phyloP scores from a whole-genome alignment of 306 rosid genomes.

The Corylus americana region DNA sequence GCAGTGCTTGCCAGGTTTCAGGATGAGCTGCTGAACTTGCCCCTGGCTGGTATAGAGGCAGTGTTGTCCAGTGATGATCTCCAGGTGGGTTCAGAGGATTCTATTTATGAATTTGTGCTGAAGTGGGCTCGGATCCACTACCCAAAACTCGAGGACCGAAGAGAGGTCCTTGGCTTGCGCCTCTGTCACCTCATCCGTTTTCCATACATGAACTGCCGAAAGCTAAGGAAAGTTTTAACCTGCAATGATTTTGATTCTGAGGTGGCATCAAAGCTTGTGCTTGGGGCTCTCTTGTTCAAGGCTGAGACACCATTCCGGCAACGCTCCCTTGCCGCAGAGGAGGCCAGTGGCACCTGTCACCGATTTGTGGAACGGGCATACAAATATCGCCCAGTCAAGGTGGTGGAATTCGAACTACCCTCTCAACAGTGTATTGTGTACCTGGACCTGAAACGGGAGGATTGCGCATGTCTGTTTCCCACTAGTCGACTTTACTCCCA shows the following conservation, averaged over 20 bases:
- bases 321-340: conserved; percentile 31
- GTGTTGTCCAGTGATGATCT: conserved; percentile 50
- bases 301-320: conserved; percentile 40
- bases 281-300: conserved; percentile 57
- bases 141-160: conserved; percentile 41
- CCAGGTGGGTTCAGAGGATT: conserved; percentile 49
- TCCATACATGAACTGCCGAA: conserved; percentile 50
- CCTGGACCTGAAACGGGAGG: conserved; percentile 49
- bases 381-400: conserved; percentile 46
- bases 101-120: conserved; percentile 41
- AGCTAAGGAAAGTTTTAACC: conserved; percentile 41
- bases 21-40: conserved; percentile 48
- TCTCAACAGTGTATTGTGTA: conserved; percentile 36
- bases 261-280: conserved; percentile 42
- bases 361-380: conserved; percentile 48
- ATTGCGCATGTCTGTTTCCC: conserved; percentile 41
- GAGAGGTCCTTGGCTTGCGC: conserved; percentile 35
- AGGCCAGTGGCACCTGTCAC: conserved; percentile 11
- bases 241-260: conserved; percentile 46
- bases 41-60: conserved; percentile 54
- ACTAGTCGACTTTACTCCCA: conserved; percentile 38
- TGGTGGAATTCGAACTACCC: conserved; percentile 44
- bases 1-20: conserved; percentile 26
- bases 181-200: conserved; percentile 49
- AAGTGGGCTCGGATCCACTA: conserved; percentile 50